Conservation (phyloP, 768 basidiomycete species). For the Cubamyces lactineus region DNA sequence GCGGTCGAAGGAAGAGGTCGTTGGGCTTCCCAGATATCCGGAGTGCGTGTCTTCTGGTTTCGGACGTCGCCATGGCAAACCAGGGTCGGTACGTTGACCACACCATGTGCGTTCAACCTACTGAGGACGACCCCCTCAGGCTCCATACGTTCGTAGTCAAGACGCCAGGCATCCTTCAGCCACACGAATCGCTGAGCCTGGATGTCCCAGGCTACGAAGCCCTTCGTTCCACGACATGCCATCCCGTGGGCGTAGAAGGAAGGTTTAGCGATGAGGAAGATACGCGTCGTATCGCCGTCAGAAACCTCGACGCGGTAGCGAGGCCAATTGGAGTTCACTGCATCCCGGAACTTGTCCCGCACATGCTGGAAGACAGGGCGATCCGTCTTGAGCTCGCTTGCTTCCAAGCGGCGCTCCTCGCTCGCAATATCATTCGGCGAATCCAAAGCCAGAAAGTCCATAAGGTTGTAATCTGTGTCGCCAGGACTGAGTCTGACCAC, state of each 20-base stretch:
- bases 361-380: too few relatives aligned
- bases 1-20: neutral
- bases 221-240: constrained; percentile 10
- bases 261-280: too few relatives aligned
- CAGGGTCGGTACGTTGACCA: neutral
- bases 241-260: neutral
- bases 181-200: neutral
- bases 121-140: neutral
- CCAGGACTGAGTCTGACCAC: too few relatives aligned
- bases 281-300: too few relatives aligned
- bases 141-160: neutral
- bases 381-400: too few relatives aligned
- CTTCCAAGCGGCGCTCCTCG: too few relatives aligned
- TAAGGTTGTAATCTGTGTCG: too few relatives aligned
- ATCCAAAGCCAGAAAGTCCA: too few relatives aligned
- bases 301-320: too few relatives aligned
- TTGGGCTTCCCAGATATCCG: neutral
- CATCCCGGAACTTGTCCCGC: too few relatives aligned
- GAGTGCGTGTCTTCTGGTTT: neutral
- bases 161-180: neutral
- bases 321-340: too few relatives aligned
- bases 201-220: constrained; percentile 18
- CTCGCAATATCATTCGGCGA: too few relatives aligned
- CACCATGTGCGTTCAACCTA: neutral
- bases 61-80: neutral